phyloP scores from a whole-genome alignment of 805 yeast species.

The Kluyveromyces wickerhamii region DNA sequence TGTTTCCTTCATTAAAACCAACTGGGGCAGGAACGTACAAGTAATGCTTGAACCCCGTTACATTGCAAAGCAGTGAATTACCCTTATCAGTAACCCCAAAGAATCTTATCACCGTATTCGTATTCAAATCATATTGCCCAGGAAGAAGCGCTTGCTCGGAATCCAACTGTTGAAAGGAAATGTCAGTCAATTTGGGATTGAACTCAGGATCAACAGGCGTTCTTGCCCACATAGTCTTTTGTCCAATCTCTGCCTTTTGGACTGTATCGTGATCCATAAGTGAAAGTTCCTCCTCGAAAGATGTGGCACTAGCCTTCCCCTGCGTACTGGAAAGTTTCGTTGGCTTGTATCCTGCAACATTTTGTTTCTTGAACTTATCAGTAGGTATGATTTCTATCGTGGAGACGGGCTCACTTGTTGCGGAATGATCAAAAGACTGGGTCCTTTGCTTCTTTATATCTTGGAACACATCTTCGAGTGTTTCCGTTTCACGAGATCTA shows the following conservation, averaged over 20 bases:
- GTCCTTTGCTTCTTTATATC: slow-evolving; percentile 18
- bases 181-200: slow-evolving; percentile 41
- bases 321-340: not conserved
- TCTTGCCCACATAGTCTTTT: slow-evolving; percentile 42
- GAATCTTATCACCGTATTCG: slow-evolving; percentile 61
- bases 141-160: slow-evolving; percentile 73
- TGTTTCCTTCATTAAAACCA: slow-evolving; percentile 54
- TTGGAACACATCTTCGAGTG: slow-evolving; percentile 3
- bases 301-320: slow-evolving; percentile 5
- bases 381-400: slow-evolving; percentile 29
- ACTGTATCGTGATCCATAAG: slow-evolving; percentile 27
- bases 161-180: slow-evolving; percentile 85
- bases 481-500: slow-evolving; percentile 2
- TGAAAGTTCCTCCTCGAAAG: slow-evolving; percentile 26
- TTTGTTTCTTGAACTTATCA: slow-evolving; percentile 24
- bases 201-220: slow-evolving; percentile 48
- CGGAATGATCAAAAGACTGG: slow-evolving; percentile 26
- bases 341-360: slow-evolving; percentile 22
- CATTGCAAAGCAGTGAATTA: slow-evolving; percentile 80
- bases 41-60: slow-evolving; percentile 83
- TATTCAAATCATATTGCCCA: slow-evolving; percentile 30
- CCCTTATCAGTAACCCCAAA: slow-evolving; percentile 92
- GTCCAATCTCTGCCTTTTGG: slow-evolving; percentile 17
- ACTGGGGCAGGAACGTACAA: slow-evolving; percentile 87
- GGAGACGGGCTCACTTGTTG: slow-evolving; percentile 29